Base-by-base conservation (phyloP, 257 asterid species). In the Penstemon newberryi region DNA sequence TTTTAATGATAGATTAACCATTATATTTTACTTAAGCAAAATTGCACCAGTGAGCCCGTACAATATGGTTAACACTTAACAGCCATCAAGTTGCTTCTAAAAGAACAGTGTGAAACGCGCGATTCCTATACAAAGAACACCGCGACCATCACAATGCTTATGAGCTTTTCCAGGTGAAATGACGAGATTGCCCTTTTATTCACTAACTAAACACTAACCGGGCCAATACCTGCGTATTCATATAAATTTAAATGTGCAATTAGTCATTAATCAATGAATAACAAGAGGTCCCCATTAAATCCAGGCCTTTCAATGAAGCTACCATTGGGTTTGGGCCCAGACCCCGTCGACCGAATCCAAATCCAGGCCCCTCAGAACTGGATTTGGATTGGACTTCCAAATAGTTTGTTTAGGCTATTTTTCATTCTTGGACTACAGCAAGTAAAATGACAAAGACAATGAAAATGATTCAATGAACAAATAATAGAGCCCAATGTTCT, bases 181-280 rank as follows among this genome's bases (percentile, higher is more conserved):
- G 37, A 53, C 33, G 13, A 13, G 58, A 51, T 42, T 3, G 18
- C 18, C 47, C 51, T 46, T 56, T 53, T 43, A 42, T 52, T 36
- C 65, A 44, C 51, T 59, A 72, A 57, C 75, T 63, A 64, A 66
- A 33, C 47, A 49, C 74, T 76, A 57, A 77, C 37, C 12, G 90
- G 88, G 70, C 90, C 89, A 52, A 77, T 68, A 65, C 95, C 95
- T 87, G 76, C 45, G 70, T 9, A 9, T 51, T 44, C 53, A 45
- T 70, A 65, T 25, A 7, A 15, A 38, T 25, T 0, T 6, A 19
- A 5, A 62, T 5, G 25, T 19, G 43, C 18, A 45, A 11, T 37
- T 52, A 41, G 6, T n/a, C 7, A 25, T 67, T 8, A 6, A 39
- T 8, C 42, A 50, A 11, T 25, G 55, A 54, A 58, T 18, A 8